A percentile compares a stretch with the other conserved stretches of the same genome.
These are phyloP conservation scores for Macadamia tetraphylla DNA, from an alignment of 164 flowering plant genomes.

Conservation along the genomic window DNA sequence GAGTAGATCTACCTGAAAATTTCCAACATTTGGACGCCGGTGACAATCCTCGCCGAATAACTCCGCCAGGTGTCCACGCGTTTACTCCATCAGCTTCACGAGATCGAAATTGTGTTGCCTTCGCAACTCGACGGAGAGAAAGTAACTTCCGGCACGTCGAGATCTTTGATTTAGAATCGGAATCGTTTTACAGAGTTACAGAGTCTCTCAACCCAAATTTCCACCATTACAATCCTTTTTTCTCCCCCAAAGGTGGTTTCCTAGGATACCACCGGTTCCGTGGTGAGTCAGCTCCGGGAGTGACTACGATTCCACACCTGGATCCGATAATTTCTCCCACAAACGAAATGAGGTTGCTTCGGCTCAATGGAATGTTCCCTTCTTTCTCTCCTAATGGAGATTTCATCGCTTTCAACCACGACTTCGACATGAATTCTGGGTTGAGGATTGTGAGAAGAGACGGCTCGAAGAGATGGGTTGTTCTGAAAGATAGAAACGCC, in stretches of 20 bases:
- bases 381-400: constrained; percentile 51
- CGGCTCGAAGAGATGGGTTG: constrained; percentile 66
- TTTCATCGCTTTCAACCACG: constrained; percentile 50
- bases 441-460: constrained; percentile 49
- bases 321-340: constrained; percentile 51
- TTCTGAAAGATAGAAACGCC: constrained; percentile 39
- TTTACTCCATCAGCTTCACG: constrained; percentile 75
- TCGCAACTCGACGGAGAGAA: constrained; percentile 65
- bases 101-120: constrained; percentile 46
- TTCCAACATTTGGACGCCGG: constrained; percentile 5
- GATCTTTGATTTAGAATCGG: constrained; percentile 45
- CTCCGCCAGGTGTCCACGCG: constrained; percentile 77
- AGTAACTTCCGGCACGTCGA: constrained; percentile 62
- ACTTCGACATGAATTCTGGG: constrained; percentile 37
- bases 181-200: constrained; percentile 45
- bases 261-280: constrained; percentile 85
- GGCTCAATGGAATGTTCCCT: constrained; percentile 65
- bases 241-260: constrained; percentile 47
- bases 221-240: constrained; percentile 85
- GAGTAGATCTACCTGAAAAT: constrained; percentile 37
- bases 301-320: constrained; percentile 47
- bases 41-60: constrained; percentile 36
- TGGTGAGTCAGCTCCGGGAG: constrained; percentile 47
- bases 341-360: constrained; percentile 37
- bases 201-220: constrained; percentile 44